Conservation (phyloP, 2,329 filamentous ascomycete species). For the Zarea fungicola region DNA sequence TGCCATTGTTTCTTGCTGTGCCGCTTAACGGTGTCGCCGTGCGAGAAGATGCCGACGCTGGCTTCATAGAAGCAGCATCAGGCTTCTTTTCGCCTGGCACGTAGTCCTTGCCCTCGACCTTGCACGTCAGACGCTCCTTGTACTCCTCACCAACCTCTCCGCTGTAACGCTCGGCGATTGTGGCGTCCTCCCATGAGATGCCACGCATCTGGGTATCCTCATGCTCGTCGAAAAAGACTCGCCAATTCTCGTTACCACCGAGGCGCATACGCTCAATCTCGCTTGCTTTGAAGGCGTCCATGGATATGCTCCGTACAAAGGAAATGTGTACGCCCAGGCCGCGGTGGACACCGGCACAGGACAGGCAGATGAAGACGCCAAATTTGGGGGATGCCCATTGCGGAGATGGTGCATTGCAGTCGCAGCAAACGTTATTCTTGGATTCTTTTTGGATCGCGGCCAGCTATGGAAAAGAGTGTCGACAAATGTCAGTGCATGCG, state of each 20-base stretch:
- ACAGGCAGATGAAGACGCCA: slow-evolving; percentile 96
- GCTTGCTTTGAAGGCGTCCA: slow-evolving; percentile 93
- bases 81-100: slow-evolving; percentile 63
- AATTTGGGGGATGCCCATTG: slow-evolving; percentile 99
- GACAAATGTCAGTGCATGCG: slow-evolving; percentile 13
- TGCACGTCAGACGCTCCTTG: slow-evolving; percentile 82
- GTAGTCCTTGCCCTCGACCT: slow-evolving; percentile 84
- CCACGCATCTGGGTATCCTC: slow-evolving; percentile 61
- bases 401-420: slow-evolving; percentile 90
- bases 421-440: slow-evolving; percentile 85
- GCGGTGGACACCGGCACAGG: slow-evolving; percentile 90
- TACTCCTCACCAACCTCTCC: slow-evolving; percentile 90
- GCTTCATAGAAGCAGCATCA: too few relatives aligned
- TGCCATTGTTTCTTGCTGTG: slow-evolving; percentile 37
- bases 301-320: slow-evolving; percentile 94
- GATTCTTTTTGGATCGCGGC: slow-evolving; percentile 85
- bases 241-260: slow-evolving; percentile 86
- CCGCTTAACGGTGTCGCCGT: slow-evolving; percentile 33
- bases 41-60: slow-evolving; percentile 30
- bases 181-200: slow-evolving; percentile 76
- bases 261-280: slow-evolving; percentile 93
- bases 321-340: slow-evolving; percentile 96
- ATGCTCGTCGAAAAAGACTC: slow-evolving; percentile 76
- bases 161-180: slow-evolving; percentile 85
- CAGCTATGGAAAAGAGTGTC: slow-evolving; percentile 51